Conservation (phyloP, 2,329 filamentous ascomycete species). For the Aspergillus spinulosporus region DNA sequence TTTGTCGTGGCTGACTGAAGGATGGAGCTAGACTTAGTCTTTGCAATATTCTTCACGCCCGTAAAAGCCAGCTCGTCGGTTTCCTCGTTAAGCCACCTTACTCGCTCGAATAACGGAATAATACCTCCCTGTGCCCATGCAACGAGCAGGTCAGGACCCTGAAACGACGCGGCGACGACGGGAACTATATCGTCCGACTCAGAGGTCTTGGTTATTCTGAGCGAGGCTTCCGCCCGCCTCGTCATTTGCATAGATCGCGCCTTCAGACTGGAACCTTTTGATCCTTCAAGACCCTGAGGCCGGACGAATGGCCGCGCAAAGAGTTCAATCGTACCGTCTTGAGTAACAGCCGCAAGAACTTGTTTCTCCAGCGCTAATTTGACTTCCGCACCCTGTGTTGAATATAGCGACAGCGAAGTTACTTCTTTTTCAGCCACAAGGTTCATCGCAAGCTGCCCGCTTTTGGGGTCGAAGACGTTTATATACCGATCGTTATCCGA, state of each 20-base stretch:
- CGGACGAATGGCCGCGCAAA: conserved; percentile 52
- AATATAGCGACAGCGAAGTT: conserved; percentile 38
- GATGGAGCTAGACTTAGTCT: conserved; percentile 44
- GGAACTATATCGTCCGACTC: conserved; percentile 42
- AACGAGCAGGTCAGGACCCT: conserved; percentile 48
- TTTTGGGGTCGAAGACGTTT: conserved; percentile 49
- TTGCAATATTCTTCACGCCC: conserved; percentile 47
- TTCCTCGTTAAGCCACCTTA: conserved; percentile 48
- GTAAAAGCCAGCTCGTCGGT: conserved; percentile 47
- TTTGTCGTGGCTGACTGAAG: conserved; percentile 54
- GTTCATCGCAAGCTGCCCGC: conserved; percentile 47
- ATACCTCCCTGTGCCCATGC: conserved; percentile 53
- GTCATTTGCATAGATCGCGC: conserved; percentile 48
- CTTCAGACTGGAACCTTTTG: conserved; percentile 44
- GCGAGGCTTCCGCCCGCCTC: conserved; percentile 45
- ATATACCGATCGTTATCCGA: conserved; percentile 53
- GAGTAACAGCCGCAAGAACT: conserved; percentile 48
- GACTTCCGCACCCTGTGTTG: conserved; percentile 23
- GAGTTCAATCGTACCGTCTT: conserved; percentile 51
- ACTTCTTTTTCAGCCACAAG: conserved; percentile 53
- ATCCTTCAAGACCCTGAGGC: conserved; percentile 26
- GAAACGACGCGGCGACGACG: conserved; percentile 47
- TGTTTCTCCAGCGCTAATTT: conserved; percentile 37
- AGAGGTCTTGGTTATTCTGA: conserved; percentile 48
- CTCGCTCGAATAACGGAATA: conserved; percentile 51